phyloP scores from a whole-genome alignment of 495 filamentous ascomycete genomes.

The Platismatia glauca region DNA sequence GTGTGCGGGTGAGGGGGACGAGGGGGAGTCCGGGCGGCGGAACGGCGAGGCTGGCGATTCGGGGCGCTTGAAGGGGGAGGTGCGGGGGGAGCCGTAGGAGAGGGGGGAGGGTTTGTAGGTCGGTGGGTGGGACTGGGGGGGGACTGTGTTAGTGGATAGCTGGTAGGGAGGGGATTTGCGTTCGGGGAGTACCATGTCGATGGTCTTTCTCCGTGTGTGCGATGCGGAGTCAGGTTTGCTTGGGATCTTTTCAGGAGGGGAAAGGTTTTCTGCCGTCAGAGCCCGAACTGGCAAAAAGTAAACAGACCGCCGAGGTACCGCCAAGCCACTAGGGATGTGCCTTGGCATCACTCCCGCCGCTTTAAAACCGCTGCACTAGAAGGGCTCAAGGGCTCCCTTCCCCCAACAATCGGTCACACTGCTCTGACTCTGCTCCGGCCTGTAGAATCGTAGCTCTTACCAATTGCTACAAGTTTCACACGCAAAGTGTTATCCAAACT shows the following conservation, averaged over 20 bases:
- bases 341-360: too few species aligned
- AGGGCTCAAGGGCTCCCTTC: too few species aligned
- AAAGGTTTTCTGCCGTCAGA: background rate
- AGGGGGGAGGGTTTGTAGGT: constrained; percentile 65
- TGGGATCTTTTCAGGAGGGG: background rate
- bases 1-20: constrained; percentile 36
- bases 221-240: background rate
- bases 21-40: constrained; percentile 39
- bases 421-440: too few species aligned
- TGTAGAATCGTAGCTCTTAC: too few species aligned
- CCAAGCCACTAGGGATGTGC: too few species aligned
- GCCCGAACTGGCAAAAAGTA: constrained; percentile 2
- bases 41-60: constrained; percentile 39
- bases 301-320: constrained; percentile 2
- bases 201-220: background rate
- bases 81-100: constrained; percentile 58
- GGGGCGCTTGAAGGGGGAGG: constrained; percentile 67
- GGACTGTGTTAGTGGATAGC: background rate
- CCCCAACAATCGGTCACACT: too few species aligned
- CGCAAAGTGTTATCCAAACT: too few species aligned
- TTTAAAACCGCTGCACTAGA: too few species aligned
- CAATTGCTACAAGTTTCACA: too few species aligned
- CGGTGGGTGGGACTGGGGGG: constrained; percentile 37
- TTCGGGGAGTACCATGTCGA: background rate
- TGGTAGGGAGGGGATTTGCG: background rate